phyloP scores from a whole-genome alignment of 2,329 filamentous ascomycete genomes.

The Cladosporium austrohemisphaericum region DNA sequence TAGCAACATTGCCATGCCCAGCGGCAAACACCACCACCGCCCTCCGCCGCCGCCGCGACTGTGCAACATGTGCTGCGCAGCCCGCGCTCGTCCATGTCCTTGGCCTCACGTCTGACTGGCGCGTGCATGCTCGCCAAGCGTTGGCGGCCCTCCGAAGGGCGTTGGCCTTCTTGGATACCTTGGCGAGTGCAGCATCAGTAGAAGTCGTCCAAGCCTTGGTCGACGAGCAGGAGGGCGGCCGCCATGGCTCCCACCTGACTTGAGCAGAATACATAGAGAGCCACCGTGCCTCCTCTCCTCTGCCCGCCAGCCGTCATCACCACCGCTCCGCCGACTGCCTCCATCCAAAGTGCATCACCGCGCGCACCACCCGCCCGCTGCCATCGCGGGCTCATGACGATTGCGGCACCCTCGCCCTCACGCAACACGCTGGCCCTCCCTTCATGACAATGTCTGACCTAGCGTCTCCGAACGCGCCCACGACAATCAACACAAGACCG shows the following conservation, averaged over 20 bases:
- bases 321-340: conserved; percentile 1
- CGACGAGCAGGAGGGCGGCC: conserved; percentile 2
- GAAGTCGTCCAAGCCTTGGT: not conserved
- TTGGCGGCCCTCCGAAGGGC: not conserved
- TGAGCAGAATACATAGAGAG: conserved; percentile 10
- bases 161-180: conserved; percentile 4
- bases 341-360: not conserved
- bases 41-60: not conserved
- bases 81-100: not conserved
- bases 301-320: not conserved
- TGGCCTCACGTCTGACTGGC: conserved; percentile 2
- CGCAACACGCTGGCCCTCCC: conserved; percentile 4
- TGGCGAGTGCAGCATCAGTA: not conserved
- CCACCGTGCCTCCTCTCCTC: conserved; percentile 1
- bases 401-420: conserved; percentile 5
- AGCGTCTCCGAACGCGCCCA: conserved; percentile 1
- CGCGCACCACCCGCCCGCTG: not conserved
- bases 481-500: not conserved
- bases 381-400: conserved; percentile 7
- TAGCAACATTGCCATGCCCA: no score
- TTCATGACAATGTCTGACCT: conserved; percentile 4
- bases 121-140: not conserved
- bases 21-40: not conserved
- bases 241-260: conserved; percentile 11
- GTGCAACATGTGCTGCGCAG: not conserved